These are phyloP conservation scores for Gentiana macrophylla DNA, from an alignment of 257 asterid species.

Conservation along the genomic window DNA sequence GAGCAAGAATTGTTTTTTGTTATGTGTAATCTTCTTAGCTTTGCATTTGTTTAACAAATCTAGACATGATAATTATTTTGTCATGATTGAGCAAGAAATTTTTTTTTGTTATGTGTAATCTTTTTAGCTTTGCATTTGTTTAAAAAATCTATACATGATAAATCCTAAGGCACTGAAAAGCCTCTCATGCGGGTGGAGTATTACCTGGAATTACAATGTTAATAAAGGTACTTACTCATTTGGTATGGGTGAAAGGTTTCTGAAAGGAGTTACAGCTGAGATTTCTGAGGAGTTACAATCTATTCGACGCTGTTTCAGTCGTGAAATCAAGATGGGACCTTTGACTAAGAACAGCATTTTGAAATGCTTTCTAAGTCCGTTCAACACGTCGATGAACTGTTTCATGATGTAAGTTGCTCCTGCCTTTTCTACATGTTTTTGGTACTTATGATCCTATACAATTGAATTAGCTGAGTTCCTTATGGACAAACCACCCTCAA, in stretches of 20 bases:
- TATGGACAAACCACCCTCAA: not conserved
- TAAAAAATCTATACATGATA: no score
- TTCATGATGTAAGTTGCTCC: conserved; percentile 44
- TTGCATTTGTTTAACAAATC: no score
- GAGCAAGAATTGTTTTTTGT: no score
- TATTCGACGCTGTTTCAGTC: conserved; percentile 89
- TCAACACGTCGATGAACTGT: conserved; percentile 43
- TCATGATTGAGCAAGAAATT: no score
- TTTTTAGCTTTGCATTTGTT: no score
- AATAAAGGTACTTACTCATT: conserved; percentile 6
- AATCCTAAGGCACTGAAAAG: no score
- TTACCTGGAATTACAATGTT: no score
- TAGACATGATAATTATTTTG: no score
- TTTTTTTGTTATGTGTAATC: no score
- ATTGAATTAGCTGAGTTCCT: not conserved
- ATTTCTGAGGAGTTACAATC: conserved; percentile 78
- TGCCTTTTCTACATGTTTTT: conserved; percentile 10
- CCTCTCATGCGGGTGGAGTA: no score
- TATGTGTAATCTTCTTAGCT: no score
- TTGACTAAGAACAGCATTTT: conserved; percentile 68
- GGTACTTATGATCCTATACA: not conserved
- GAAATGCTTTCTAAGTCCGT: conserved; percentile 63
- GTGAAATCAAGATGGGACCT: conserved; percentile 72
- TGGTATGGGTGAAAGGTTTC: conserved; percentile 27
- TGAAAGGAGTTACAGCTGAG: conserved; percentile 42